A percentile compares a stretch with the other conserved stretches of the same genome.
phyloP scores from a whole-genome alignment of 2,329 filamentous ascomycete genomes.

The Trichoderma sp. region DNA sequence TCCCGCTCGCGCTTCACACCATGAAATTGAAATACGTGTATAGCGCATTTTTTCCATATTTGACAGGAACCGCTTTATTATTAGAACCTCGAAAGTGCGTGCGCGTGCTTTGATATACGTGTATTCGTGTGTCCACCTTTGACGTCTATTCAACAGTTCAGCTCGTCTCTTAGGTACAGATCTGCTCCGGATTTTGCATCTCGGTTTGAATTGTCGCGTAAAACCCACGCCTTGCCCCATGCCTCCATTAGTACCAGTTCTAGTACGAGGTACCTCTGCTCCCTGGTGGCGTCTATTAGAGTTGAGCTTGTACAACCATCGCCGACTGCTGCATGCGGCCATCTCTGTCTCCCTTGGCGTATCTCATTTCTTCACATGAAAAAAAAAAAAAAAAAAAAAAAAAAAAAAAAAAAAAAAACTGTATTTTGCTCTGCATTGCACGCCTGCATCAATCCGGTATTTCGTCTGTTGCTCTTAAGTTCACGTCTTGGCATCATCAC shows the following conservation, averaged over 20 bases:
- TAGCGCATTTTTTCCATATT: neutral
- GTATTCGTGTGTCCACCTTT: neutral
- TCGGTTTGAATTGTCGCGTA: neutral
- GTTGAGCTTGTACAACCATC: neutral
- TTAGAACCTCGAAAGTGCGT: neutral
- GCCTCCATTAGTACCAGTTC: neutral
- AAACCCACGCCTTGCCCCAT: neutral
- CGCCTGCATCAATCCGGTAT: neutral
- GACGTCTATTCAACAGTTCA: neutral
- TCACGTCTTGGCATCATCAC: neutral
- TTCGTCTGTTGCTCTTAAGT: neutral
- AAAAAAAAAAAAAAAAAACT: neutral
- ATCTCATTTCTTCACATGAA: neutral
- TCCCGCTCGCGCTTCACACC: neutral
- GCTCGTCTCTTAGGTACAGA: neutral
- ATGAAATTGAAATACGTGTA: conserved; percentile 1
- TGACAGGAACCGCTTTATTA: neutral
- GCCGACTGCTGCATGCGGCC: neutral
- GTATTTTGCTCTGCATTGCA: neutral
- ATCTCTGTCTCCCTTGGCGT: neutral
- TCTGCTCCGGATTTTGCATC: neutral
- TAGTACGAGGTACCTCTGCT: neutral
- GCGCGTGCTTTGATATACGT: neutral
- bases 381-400: neutral
- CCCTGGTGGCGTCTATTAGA: neutral